Evolutionary conservation across 352 stramenopile species (phyloP).

Genomic region (Phytophthora pini): DNA sequence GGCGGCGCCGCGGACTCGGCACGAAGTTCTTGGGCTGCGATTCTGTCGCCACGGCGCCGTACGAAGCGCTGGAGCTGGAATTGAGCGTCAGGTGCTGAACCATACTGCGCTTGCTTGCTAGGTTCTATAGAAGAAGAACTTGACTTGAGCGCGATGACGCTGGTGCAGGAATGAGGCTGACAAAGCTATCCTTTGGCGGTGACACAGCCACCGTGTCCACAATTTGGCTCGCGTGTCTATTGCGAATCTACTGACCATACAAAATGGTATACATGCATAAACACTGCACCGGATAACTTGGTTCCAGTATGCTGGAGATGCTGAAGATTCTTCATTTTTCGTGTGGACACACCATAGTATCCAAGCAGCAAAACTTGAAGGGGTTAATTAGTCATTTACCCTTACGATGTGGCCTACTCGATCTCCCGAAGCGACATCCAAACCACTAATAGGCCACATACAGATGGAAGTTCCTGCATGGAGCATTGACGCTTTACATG

Average conservation of each 20-base stretch:
- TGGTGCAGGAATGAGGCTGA: constrained; percentile 23
- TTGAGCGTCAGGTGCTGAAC: constrained; percentile 31
- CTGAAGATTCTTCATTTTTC: constrained; percentile 23
- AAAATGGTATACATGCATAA: constrained; percentile 23
- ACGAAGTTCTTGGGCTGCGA: constrained; percentile 44
- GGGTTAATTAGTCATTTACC: too few relatives aligned
- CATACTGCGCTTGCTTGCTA: constrained; percentile 14
- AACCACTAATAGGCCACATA: too few relatives aligned
- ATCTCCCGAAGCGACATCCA: background rate
- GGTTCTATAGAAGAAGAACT: background rate
- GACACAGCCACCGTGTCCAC: constrained; percentile 8
- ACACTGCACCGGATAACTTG: constrained; percentile 4
- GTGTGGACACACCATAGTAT: constrained; percentile 4
- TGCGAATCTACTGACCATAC: constrained; percentile 18
- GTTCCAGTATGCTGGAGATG: constrained; percentile 13
- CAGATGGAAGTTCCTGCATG: too few relatives aligned
- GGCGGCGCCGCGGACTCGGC: constrained; percentile 48
- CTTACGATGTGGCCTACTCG: background rate
- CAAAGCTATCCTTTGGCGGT: constrained; percentile 7
- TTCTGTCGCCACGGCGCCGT: constrained; percentile 33
- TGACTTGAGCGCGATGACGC: constrained; percentile 8
- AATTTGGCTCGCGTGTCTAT: constrained; percentile 26
- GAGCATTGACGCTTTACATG: too few relatives aligned
- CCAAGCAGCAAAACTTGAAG: constrained; percentile 9
- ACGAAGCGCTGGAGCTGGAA: constrained; percentile 24